phyloP scores from a whole-genome alignment of 2,329 filamentous ascomycete species.

The Tolypocladium amazonense region DNA sequence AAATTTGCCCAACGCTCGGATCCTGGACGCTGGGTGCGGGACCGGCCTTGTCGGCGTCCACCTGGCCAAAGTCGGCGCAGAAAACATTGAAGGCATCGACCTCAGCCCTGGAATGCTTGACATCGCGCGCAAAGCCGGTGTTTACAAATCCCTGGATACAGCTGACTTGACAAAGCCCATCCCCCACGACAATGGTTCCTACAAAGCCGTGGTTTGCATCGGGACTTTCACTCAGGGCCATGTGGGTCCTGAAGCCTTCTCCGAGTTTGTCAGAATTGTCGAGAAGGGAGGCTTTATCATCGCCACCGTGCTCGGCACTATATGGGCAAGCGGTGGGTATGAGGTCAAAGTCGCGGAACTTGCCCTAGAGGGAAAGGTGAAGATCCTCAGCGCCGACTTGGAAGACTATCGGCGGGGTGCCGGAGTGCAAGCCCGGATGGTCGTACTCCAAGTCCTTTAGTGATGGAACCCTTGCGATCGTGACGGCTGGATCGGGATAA shows the following conservation, averaged over 20 bases:
- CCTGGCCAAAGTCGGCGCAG: slow-evolving; percentile 30
- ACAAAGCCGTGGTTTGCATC: slow-evolving; percentile 40
- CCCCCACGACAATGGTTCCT: slow-evolving; percentile 24
- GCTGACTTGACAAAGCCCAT: slow-evolving; percentile 36
- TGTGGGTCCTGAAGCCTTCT: slow-evolving; percentile 37
- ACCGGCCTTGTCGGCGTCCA: slow-evolving; percentile 41
- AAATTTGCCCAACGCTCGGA: slow-evolving; percentile 14
- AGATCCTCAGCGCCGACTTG: slow-evolving; percentile 16
- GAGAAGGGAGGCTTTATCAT: slow-evolving; percentile 36
- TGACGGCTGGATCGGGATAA: not conserved
- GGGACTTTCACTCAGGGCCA: slow-evolving; percentile 46
- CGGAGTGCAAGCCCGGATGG: slow-evolving; percentile 18
- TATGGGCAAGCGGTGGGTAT: slow-evolving; percentile 38
- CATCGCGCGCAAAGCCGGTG: slow-evolving; percentile 34
- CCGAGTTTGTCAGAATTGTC: slow-evolving; percentile 38
- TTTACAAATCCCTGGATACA: slow-evolving; percentile 32
- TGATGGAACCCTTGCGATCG: not conserved
- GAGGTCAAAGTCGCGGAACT: slow-evolving; percentile 29
- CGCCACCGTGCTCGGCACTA: slow-evolving; percentile 37
- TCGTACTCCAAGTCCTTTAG: slow-evolving; percentile 15
- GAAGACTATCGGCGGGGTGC: slow-evolving; percentile 21
- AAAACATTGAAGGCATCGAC: slow-evolving; percentile 41
- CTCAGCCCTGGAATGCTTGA: slow-evolving; percentile 41
- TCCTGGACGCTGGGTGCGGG: slow-evolving; percentile 46
- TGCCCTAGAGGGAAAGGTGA: slow-evolving; percentile 15